Evolutionary conservation across 1,139 yeast genomes (phyloP), one percentile per base, ranked within the genome.

Genomic region (Arxiozyma slooffiae): DNA sequence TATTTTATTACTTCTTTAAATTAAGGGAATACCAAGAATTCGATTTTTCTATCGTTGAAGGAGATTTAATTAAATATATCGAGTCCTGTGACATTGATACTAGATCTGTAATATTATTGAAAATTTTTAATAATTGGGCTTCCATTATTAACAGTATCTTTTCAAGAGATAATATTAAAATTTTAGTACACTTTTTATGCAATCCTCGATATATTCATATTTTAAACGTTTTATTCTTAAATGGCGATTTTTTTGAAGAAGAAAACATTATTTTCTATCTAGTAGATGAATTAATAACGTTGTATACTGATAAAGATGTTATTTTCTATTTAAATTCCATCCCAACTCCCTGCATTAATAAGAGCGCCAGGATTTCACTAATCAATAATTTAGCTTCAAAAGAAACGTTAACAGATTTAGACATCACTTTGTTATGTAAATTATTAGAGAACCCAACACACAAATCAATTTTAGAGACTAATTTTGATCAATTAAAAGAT

Each of bases 101-200:
- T 0, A 41, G 52, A 4, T 5, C 52, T 0, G 46, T 50, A 0
- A 53, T 70, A 17, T 48, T 74, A 4, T 47, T 55, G 1, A 55
- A 62, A 4, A 53, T 75, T 0, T 70, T 80, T 50, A 57, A 60
- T n/a, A 77, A 87, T 61, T 83, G 87, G 87, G 59, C 74, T 34
- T 73, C 81, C 0, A 51, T 81, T 0, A 55, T 82, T 4, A 74
- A 79, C 48, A 48, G 54, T 3, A 57, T 63, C 48, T 71, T 76
- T 57, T 47, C 64, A 2, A 53, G 60, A 38, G 48, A 51, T 1
- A 52, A 54, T 18, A 50, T 63, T 20, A 41, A 49, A 22, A n/a
- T 24, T 9, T 47, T 64, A 14, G 41, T 59, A 11, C 48, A 50
- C 3, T 34, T 48, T 4, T 38, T 64, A 16, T 41, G 57, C 2